Base-by-base conservation (phyloP, 805 yeast genomes). In the Candida palmyrensis region DNA sequence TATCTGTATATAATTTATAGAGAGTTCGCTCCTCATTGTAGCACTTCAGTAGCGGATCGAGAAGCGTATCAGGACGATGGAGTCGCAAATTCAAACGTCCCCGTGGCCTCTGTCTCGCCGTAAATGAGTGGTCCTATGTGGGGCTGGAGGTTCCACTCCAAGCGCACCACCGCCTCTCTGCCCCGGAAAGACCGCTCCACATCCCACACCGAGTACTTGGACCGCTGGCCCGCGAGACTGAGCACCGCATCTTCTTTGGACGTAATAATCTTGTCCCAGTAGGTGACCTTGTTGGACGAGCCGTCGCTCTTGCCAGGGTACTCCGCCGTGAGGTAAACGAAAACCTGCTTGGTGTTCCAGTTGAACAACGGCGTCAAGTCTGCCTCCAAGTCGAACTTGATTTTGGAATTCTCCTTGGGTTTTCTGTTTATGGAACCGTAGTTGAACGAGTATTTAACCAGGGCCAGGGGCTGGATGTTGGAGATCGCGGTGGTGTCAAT, bases 311-410 rank as follows among this genome's bases (percentile, higher is more conserved):
- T 53, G 66, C 77, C 77, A 12, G 67, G 64, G 48, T 89, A 89
- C 50, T 86, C 90, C 2, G 94, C 95, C 3, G 94, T 84, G 41
- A 92, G 66, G 49, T 90, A 92, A 4, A 82, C 84, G 49, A 92
- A 90, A n/a, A 90, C 78, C 58, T 90, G 97, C 53, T 90, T 90
- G 9, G 98, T 92, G 60, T 90, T 92, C 96, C 97, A 90, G 57
- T 83, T 88, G 72, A 89, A 89, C 33, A 92, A 68, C 2, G 86
- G 79, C 2, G 84, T 53, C 40, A 90, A 66, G 57, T 90, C 96
- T 1, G 69, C 66, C 5, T 75, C 76, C 29, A 92, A 61, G 53
- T 86, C 95, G 49, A 92, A 88, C 9, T 62, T 60, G 25, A 88
- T 55, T 45, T 71, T 75, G 37, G 82, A 68, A 53, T 86, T 86